Evolutionary conservation across 2,329 filamentous ascomycete genomes (phyloP).

Genomic region (Colletotrichum cereale): DNA sequence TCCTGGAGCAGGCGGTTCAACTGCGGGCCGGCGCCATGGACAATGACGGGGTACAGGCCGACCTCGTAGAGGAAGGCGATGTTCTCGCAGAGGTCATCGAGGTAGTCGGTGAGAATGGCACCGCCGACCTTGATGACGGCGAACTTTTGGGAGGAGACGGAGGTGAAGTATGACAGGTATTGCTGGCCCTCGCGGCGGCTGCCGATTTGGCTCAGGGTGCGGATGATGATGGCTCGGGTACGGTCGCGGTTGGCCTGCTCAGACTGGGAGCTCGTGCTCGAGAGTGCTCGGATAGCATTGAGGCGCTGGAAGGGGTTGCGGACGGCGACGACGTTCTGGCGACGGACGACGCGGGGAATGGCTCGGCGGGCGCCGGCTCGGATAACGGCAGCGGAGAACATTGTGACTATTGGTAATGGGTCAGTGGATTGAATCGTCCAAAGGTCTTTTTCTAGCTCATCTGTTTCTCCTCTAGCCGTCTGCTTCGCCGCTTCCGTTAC

Average conservation of each 20-base stretch:
- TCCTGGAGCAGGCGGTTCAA: slow-evolving; percentile 91
- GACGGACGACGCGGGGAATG: slow-evolving; percentile 48
- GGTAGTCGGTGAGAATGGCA: slow-evolving; percentile 93
- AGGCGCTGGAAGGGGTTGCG: slow-evolving; percentile 42
- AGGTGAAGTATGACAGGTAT: slow-evolving; percentile 97
- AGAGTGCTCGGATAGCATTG: slow-evolving; percentile 46
- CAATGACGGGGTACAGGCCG: slow-evolving; percentile 93
- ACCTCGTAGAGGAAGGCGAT: slow-evolving; percentile 95
- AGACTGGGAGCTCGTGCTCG: slow-evolving; percentile 50
- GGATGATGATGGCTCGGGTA: slow-evolving; percentile 85
- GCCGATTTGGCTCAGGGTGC: slow-evolving; percentile 93
- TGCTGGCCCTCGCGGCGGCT: slow-evolving; percentile 97
- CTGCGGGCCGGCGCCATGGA: slow-evolving; percentile 95
- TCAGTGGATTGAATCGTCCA: slow-evolving; percentile 3
- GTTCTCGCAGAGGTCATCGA: slow-evolving; percentile 90
- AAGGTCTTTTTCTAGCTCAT: no score
- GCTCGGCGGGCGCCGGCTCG: slow-evolving; percentile 59
- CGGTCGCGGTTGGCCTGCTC: slow-evolving; percentile 62
- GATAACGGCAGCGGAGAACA: slow-evolving; percentile 59
- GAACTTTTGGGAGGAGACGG: slow-evolving; percentile 96
- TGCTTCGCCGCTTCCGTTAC: background rate
- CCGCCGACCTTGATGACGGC: slow-evolving; percentile 98
- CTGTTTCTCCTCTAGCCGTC: no score
- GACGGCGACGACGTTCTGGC: slow-evolving; percentile 42
- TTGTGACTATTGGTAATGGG: slow-evolving; percentile 43